Percentiles rank a stretch among this genome's conserved stretches.
Conservation (phyloP, 1,284 basidiomycete species). For the Exobasidium cylindrosporum region DNA sequence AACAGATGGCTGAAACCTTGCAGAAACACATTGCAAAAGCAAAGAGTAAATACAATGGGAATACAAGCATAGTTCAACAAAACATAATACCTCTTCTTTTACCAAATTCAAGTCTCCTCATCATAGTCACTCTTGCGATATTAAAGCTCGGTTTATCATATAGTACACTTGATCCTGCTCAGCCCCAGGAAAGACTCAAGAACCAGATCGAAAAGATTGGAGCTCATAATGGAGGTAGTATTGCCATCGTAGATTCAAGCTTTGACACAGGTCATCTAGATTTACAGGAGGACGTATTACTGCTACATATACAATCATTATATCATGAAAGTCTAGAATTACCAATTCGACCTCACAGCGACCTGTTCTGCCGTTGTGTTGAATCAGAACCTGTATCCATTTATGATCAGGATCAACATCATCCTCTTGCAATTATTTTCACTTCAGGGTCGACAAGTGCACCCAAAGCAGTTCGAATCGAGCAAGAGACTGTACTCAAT, state of each 20-base stretch:
- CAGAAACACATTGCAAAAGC: neutral
- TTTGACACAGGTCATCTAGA: too few relatives aligned
- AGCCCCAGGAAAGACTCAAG: neutral
- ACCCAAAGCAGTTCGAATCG: constrained; percentile 76
- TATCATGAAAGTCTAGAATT: too few relatives aligned
- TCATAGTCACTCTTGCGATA: neutral
- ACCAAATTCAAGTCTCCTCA: neutral
- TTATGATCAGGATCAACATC: neutral
- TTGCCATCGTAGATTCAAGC: neutral
- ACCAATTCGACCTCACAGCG: too few relatives aligned
- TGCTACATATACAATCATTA: too few relatives aligned
- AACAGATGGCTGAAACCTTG: neutral
- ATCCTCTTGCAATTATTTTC: constrained; percentile 69
- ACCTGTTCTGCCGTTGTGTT: too few relatives aligned
- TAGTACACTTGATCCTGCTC: neutral
- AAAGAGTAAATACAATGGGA: neutral
- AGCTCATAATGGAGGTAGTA: neutral
- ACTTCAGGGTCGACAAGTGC: constrained; percentile 90
- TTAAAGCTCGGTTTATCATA: neutral
- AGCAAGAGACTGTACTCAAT: neutral
- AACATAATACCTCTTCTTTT: neutral
- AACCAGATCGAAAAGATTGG: neutral
- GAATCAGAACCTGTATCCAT: too few relatives aligned
- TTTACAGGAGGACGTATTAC: too few relatives aligned
- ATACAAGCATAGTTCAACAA: too few relatives aligned